phyloP scores from a whole-genome alignment of 495 filamentous ascomycete species.

The Darksidea phi region DNA sequence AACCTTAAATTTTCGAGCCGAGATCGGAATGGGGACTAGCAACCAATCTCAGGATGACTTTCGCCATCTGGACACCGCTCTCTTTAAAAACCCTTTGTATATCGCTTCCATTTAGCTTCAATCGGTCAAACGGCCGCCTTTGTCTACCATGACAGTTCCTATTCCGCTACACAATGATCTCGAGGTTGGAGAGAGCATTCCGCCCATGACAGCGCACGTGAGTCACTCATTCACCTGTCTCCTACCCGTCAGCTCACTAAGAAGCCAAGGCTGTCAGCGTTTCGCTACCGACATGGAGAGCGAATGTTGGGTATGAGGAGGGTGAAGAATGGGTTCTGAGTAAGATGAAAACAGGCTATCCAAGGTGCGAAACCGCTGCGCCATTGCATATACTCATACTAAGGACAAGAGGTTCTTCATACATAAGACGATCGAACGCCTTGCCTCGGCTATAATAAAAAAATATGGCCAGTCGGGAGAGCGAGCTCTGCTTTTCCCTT shows the following conservation, averaged over 20 bases:
- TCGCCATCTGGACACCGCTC: not conserved
- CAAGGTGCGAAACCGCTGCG: constrained; percentile 54
- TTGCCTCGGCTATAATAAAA: constrained; percentile 66
- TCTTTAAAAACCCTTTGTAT: not conserved
- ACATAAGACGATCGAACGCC: constrained; percentile 74
- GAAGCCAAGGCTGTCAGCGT: constrained; percentile 81
- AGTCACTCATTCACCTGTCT: constrained; percentile 14
- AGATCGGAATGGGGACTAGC: constrained; percentile 20
- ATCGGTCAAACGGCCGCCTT: not conserved
- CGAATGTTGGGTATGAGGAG: constrained; percentile 91
- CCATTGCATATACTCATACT: constrained; percentile 10
- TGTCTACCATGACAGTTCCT: constrained; percentile 21
- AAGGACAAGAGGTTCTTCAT: constrained; percentile 72
- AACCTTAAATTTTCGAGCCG: constrained; percentile 31
- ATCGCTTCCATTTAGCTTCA: not conserved
- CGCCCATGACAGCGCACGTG: constrained; percentile 37
- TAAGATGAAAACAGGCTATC: constrained; percentile 89
- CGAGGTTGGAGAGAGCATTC: constrained; percentile 36
- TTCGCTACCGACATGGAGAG: constrained; percentile 88
- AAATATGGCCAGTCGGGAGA: constrained; percentile 61
- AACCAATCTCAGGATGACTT: not conserved
- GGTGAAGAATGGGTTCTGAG: constrained; percentile 80
- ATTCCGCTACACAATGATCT: constrained; percentile 24
- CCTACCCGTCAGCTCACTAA: not conserved
- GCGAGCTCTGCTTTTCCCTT: constrained; percentile 78